These are phyloP conservation scores for Pleomassaria siparia DNA, from an alignment of 2,329 filamentous ascomycete genomes.

Conservation along the genomic window DNA sequence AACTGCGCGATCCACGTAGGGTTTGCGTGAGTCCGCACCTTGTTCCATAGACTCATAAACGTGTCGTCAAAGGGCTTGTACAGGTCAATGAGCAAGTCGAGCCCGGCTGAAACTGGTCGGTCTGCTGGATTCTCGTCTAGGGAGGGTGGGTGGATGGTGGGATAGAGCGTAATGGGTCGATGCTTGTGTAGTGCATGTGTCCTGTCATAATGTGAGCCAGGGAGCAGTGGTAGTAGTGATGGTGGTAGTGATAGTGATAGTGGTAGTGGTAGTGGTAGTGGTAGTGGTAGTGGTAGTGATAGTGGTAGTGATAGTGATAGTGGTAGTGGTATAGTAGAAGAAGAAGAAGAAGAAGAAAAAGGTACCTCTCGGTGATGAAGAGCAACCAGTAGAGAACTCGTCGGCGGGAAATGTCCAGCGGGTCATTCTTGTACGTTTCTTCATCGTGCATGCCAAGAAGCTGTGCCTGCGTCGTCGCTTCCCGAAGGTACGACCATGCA, in stretches of 20 bases:
- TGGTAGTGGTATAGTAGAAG: too few relatives aligned
- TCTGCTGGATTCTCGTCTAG: slow-evolving; percentile 56
- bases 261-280: too few relatives aligned
- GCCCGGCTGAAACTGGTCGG: slow-evolving; percentile 58
- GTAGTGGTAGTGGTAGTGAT: too few relatives aligned
- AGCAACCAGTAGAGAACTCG: slow-evolving; percentile 64
- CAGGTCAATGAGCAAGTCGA: slow-evolving; percentile 61
- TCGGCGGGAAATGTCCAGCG: slow-evolving; percentile 56
- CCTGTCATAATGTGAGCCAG: slow-evolving; percentile 40
- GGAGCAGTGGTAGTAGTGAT: too few relatives aligned
- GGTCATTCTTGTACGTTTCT: slow-evolving; percentile 53
- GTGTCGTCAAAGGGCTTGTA: slow-evolving; percentile 65
- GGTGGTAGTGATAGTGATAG: too few relatives aligned
- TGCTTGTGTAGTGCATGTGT: slow-evolving; percentile 66
- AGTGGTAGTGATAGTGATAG: too few relatives aligned
- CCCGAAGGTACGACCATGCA: slow-evolving; percentile 63
- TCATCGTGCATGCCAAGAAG: slow-evolving; percentile 63
- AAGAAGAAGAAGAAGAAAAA: too few relatives aligned
- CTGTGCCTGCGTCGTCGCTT: slow-evolving; percentile 62
- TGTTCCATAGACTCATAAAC: slow-evolving; percentile 67
- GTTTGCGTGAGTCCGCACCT: slow-evolving; percentile 51
- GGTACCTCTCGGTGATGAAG: slow-evolving; percentile 62
- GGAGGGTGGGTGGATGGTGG: slow-evolving; percentile 58
- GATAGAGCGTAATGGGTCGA: slow-evolving; percentile 62
- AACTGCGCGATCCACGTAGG: slow-evolving; percentile 50